These are phyloP conservation scores for Ganoderma lucidum DNA, from an alignment of 1,284 basidiomycete species.

Conservation along the genomic window DNA sequence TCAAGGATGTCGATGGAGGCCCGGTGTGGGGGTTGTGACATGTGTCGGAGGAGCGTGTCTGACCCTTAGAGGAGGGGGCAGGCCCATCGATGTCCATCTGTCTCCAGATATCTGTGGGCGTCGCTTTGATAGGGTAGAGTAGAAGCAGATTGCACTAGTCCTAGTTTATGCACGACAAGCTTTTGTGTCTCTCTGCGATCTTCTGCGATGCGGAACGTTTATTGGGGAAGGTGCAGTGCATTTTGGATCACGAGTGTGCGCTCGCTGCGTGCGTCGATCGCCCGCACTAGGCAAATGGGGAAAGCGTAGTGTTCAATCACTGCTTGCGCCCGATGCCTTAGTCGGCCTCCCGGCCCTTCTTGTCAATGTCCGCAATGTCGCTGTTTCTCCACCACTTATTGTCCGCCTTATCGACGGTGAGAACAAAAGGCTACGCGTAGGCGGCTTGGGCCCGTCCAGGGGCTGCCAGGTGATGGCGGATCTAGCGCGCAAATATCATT, in stretches of 20 bases:
- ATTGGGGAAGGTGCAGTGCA: slow-evolving; percentile 6
- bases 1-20: background rate
- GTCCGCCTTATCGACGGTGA: slow-evolving; percentile 6
- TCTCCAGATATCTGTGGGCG: background rate
- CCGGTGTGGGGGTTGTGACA: background rate
- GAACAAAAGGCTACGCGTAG: slow-evolving; percentile 10
- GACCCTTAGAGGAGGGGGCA: too few species aligned
- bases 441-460: slow-evolving; percentile 7
- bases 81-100: background rate
- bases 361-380: slow-evolving; percentile 1
- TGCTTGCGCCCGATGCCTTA: background rate
- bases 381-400: slow-evolving; percentile 9
- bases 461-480: slow-evolving; percentile 4
- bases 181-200: slow-evolving; percentile 2
- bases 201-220: background rate
- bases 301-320: slow-evolving; percentile 13
- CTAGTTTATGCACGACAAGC: background rate
- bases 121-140: background rate
- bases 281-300: slow-evolving; percentile 14
- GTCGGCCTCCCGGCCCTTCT: background rate
- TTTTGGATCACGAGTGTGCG: slow-evolving; percentile 8
- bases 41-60: background rate
- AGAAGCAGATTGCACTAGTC: background rate
- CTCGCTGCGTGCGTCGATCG: background rate
- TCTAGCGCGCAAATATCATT: slow-evolving; percentile 17